Conservation (phyloP, 1,139 yeast genomes). For the Lizanozyma gosingica region DNA sequence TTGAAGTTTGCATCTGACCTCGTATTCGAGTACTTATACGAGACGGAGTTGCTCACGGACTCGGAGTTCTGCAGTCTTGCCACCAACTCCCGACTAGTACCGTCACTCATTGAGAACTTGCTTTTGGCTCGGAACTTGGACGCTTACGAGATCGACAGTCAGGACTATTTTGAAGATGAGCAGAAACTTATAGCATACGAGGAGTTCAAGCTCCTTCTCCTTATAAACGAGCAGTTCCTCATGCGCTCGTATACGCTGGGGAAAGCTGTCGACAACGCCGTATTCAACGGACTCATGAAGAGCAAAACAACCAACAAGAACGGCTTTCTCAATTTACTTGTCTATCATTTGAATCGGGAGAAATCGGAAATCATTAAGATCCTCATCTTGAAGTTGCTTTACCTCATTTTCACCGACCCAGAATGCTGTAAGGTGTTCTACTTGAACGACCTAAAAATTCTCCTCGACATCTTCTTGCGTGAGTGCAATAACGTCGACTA, state of each 20-base stretch:
- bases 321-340: constrained; percentile 31
- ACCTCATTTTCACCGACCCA: constrained; percentile 62
- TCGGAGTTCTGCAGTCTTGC: constrained; percentile 25
- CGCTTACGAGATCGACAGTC: constrained; percentile 26
- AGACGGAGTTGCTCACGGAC: constrained; percentile 25
- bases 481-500: constrained; percentile 56
- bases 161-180: constrained; percentile 42
- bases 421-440: constrained; percentile 62
- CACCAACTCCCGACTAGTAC: constrained; percentile 18
- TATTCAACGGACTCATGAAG: constrained; percentile 36
- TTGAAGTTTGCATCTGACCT: constrained; percentile 35
- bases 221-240: constrained; percentile 80
- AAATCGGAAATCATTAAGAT: constrained; percentile 66
- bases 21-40: constrained; percentile 34
- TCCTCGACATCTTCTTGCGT: constrained; percentile 77
- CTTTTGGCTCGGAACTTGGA: constrained; percentile 41
- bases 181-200: constrained; percentile 59
- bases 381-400: constrained; percentile 69
- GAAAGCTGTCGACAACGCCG: constrained; percentile 31
- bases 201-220: constrained; percentile 62
- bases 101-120: constrained; percentile 40
- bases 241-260: constrained; percentile 40
- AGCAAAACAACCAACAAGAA: constrained; percentile 18
- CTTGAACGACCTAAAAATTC: constrained; percentile 75
- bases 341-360: constrained; percentile 65